phyloP scores from a whole-genome alignment of 2,329 filamentous ascomycete genomes.

The Herpomyces periplanetae region DNA sequence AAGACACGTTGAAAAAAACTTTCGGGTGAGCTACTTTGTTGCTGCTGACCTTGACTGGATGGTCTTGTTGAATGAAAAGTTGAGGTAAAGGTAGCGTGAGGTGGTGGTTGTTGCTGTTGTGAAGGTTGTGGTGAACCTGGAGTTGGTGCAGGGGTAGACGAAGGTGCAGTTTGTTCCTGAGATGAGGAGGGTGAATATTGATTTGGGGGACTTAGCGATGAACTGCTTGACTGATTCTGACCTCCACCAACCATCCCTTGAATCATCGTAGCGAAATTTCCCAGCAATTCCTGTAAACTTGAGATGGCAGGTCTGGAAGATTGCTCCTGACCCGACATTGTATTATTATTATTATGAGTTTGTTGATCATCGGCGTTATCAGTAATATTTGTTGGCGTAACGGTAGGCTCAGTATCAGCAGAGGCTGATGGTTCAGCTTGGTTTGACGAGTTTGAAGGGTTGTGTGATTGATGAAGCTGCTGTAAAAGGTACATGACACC shows the following conservation, averaged over 20 bases:
- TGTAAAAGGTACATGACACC: too few relatives aligned
- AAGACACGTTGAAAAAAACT: too few relatives aligned
- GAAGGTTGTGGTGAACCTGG: not conserved
- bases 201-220: not conserved
- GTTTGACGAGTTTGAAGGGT: too few relatives aligned
- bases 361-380: constrained; percentile 6
- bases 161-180: not conserved
- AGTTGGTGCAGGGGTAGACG: not conserved
- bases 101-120: constrained; percentile 1
- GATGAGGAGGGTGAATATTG: not conserved
- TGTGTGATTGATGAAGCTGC: too few relatives aligned
- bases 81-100: not conserved
- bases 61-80: constrained; percentile 9
- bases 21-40: too few relatives aligned
- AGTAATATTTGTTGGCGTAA: constrained; percentile 4
- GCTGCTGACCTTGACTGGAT: too few relatives aligned
- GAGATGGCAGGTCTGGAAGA: constrained; percentile 4
- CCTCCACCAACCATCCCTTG: constrained; percentile 3
- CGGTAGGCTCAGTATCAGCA: constrained; percentile 9
- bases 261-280: constrained; percentile 3
- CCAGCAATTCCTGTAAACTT: constrained; percentile 3
- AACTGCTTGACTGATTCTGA: too few relatives aligned
- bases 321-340: constrained; percentile 5
- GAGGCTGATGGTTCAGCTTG: constrained; percentile 6
- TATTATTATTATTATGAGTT: constrained; percentile 11